A percentile compares a stretch with the other conserved stretches of the same genome.
phyloP scores from a whole-genome alignment of 257 asterid genomes.

The Solanum infundibuliforme region DNA sequence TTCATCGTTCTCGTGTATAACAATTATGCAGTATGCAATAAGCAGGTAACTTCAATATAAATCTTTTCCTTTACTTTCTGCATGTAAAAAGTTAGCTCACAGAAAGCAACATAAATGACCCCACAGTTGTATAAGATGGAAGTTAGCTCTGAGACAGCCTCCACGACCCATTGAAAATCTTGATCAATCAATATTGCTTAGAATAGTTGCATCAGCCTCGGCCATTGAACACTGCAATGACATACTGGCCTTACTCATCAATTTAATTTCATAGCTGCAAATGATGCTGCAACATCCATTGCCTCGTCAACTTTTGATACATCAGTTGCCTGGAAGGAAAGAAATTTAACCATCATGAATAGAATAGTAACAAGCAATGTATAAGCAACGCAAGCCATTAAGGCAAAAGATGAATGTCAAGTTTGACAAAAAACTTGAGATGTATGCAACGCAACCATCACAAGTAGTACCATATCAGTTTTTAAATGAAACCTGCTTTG shows the following conservation, averaged over 20 bases:
- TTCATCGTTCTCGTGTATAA: background rate
- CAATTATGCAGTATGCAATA: background rate
- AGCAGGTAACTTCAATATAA: background rate
- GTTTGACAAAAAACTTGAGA: background rate
- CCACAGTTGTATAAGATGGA: background rate
- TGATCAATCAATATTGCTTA: background rate
- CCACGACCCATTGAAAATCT: background rate
- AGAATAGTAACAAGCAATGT: background rate
- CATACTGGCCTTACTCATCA: constrained; percentile 7
- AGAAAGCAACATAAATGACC: background rate
- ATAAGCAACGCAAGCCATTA: background rate
- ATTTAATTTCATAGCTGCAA: constrained; percentile 69
- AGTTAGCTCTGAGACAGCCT: background rate
- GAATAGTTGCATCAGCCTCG: background rate
- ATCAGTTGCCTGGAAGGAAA: constrained; percentile 48
- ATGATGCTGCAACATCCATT: constrained; percentile 61
- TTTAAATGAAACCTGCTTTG: background rate
- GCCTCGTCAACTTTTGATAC: constrained; percentile 45
- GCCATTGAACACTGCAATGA: background rate
- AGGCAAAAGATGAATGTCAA: background rate
- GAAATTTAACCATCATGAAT: background rate
- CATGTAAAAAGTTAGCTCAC: background rate
- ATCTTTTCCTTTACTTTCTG: background rate
- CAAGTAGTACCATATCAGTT: background rate
- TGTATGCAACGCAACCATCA: background rate